These are phyloP conservation scores for Candida yuanshanica DNA, from an alignment of 805 yeast genomes.

Conservation along the genomic window DNA sequence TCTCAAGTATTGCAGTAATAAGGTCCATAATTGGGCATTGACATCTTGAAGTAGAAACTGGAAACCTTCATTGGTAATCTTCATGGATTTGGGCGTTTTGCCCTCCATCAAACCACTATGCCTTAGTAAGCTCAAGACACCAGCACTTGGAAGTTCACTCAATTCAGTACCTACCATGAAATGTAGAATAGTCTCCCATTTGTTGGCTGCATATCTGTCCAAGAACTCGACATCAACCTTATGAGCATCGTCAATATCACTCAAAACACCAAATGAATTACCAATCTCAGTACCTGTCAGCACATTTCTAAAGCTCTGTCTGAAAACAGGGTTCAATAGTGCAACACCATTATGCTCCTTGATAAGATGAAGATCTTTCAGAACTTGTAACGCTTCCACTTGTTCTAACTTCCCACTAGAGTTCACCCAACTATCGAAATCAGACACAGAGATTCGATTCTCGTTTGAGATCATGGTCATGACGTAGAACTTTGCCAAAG, in stretches of 20 bases:
- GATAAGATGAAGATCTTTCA: slow-evolving; percentile 70
- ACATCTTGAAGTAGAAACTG: slow-evolving; percentile 91
- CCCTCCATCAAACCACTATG: slow-evolving; percentile 89
- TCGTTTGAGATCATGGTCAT: slow-evolving; percentile 85
- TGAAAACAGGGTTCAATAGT: slow-evolving; percentile 65
- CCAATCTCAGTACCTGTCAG: slow-evolving; percentile 70
- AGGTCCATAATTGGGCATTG: slow-evolving; percentile 92
- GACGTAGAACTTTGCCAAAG: slow-evolving; percentile 81
- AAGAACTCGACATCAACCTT: slow-evolving; percentile 59
- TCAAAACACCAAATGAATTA: slow-evolving; percentile 72
- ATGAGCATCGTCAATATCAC: slow-evolving; percentile 48
- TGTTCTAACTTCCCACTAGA: slow-evolving; percentile 46
- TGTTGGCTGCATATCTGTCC: slow-evolving; percentile 73
- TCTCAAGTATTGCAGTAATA: slow-evolving; percentile 79
- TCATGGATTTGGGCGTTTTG: slow-evolving; percentile 34
- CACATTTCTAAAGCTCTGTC: slow-evolving; percentile 72
- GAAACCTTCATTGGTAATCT: slow-evolving; percentile 87
- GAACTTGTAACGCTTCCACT: slow-evolving; percentile 72
- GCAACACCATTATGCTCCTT: slow-evolving; percentile 46
- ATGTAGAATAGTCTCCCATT: slow-evolving; percentile 94
- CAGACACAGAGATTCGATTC: slow-evolving; percentile 58
- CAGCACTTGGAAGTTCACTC: slow-evolving; percentile 64
- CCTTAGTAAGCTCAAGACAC: slow-evolving; percentile 68
- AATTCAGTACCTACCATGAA: slow-evolving; percentile 95
- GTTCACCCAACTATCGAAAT: slow-evolving; percentile 72